Evolutionary conservation across 768 basidiomycete species (phyloP).

Genomic region (Kwoniella sp.): DNA sequence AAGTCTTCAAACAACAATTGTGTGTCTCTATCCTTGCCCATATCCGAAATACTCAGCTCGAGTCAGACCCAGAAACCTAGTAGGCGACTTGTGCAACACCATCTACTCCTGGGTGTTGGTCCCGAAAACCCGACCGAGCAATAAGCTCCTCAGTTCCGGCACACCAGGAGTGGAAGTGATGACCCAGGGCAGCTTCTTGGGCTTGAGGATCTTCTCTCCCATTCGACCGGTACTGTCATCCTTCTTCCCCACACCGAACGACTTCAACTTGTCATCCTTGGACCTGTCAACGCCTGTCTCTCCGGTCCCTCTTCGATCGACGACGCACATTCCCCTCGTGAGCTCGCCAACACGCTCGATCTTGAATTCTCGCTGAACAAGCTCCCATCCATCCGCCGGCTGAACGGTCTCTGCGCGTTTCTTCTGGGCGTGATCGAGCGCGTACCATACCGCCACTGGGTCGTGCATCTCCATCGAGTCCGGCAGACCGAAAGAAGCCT

Average conservation of each 20-base stretch:
- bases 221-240: conserved; percentile 25
- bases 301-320: conserved; percentile 66
- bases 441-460: conserved; percentile 85
- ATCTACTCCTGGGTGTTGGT: conserved; percentile 1
- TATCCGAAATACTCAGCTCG: no score
- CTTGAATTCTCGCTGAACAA: conserved; percentile 63
- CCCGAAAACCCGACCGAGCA: conserved; percentile 53
- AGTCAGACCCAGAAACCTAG: no score
- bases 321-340: conserved; percentile 83
- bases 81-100: background rate
- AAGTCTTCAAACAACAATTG: no score
- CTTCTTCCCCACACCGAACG: conserved; percentile 22
- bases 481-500: conserved; percentile 71
- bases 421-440: conserved; percentile 59
- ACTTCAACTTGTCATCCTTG: conserved; percentile 34
- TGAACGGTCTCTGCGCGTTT: conserved; percentile 30
- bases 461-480: conserved; percentile 91
- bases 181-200: conserved; percentile 38
- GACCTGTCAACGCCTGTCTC: conserved; percentile 65
- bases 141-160: conserved; percentile 38
- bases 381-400: conserved; percentile 64
- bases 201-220: conserved; percentile 31
- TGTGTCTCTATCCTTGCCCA: no score
- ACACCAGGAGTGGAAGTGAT: conserved; percentile 49
- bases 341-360: conserved; percentile 75